Conservation (phyloP, 2,329 filamentous ascomycete species). For the Aspergillus oerlinghausenensis region DNA sequence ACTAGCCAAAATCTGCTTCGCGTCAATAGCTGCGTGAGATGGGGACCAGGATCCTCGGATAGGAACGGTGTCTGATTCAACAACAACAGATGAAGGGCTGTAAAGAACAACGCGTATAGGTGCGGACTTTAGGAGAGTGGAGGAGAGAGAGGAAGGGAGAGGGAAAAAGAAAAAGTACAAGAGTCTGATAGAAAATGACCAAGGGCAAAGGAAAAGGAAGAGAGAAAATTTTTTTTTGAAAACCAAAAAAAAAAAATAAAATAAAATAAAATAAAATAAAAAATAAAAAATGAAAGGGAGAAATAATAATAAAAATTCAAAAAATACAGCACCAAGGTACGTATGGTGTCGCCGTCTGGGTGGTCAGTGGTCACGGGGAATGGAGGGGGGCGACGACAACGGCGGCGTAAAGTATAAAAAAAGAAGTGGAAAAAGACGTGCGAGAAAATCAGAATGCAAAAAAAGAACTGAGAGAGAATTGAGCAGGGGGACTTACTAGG, state of each 20-base stretch:
- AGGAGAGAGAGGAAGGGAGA: conserved; percentile 13
- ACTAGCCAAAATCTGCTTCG: conserved; percentile 30
- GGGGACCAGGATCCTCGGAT: conserved; percentile 16
- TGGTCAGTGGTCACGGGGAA: conserved; percentile 18
- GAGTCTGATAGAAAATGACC: background rate
- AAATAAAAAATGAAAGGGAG: conserved; percentile 12
- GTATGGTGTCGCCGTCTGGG: background rate
- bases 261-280: conserved; percentile 7
- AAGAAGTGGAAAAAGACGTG: background rate
- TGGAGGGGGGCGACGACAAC: conserved; percentile 19
- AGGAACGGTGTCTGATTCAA: conserved; percentile 11
- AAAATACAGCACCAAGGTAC: conserved; percentile 17
- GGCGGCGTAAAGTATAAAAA: conserved; percentile 14
- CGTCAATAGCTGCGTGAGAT: conserved; percentile 28
- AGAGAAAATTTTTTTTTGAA: conserved; percentile 8
- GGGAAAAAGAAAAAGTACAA: conserved; percentile 11
- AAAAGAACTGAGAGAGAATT: conserved; percentile 4
- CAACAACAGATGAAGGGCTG: conserved; percentile 12
- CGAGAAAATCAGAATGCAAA: conserved; percentile 10
- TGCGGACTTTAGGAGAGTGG: conserved; percentile 7
- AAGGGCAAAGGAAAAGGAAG: conserved; percentile 9
- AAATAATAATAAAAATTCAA: conserved; percentile 3
- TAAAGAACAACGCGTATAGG: conserved; percentile 15
- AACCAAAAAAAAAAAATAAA: conserved; percentile 7
- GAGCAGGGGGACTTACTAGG: conserved; percentile 5